phyloP scores from a whole-genome alignment of 2,329 filamentous ascomycete genomes.

The Fusarium sp. region DNA sequence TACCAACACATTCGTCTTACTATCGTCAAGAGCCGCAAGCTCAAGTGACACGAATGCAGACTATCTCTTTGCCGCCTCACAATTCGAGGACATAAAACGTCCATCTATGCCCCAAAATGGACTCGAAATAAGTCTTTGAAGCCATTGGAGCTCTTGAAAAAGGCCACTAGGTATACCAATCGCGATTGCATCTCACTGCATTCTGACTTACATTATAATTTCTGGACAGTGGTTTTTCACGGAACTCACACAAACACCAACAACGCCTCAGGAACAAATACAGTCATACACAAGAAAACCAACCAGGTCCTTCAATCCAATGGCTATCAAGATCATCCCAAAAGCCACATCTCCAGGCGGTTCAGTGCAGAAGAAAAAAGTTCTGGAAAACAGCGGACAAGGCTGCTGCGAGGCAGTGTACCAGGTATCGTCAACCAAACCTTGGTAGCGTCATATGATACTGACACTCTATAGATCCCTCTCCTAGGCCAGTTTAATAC shows the following conservation, averaged over 20 bases:
- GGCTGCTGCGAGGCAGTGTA: constrained; percentile 7
- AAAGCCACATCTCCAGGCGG: constrained; percentile 3
- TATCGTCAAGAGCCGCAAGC: constrained; percentile 2
- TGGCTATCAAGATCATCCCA: background rate
- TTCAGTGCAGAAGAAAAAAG: background rate
- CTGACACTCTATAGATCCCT: constrained; percentile 6
- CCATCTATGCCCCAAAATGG: background rate
- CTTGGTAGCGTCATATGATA: background rate
- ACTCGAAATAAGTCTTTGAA: background rate
- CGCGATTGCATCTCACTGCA: background rate
- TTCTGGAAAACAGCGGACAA: background rate
- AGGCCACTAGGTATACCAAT: background rate
- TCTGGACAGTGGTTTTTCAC: background rate
- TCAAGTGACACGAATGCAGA: constrained; percentile 1
- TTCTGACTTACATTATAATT: constrained; percentile 1
- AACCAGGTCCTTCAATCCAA: background rate
- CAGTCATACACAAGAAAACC: background rate
- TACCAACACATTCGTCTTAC: constrained; percentile 10
- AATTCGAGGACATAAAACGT: constrained; percentile 19
- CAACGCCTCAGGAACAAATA: background rate
- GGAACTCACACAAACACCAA: constrained; percentile 6
- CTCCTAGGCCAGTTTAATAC: background rate
- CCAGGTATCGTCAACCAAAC: constrained; percentile 13
- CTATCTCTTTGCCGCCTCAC: background rate
- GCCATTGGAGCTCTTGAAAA: background rate